Evolutionary conservation across 345 rosid genomes (phyloP).

Genomic region (Microcos paniculata): DNA sequence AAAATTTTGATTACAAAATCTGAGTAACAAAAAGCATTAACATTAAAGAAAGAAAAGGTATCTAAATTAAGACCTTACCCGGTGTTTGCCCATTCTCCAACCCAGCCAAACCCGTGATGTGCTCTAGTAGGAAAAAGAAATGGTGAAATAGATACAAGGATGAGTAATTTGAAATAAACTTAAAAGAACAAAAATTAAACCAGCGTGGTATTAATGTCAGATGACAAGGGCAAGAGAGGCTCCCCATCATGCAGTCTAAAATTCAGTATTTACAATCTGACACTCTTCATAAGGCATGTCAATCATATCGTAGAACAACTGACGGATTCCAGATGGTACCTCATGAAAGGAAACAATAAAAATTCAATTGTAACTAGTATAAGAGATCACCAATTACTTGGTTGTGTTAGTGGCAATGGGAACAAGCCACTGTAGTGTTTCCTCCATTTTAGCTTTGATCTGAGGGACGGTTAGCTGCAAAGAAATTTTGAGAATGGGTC

Average conservation of each 20-base stretch:
- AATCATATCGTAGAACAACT: too few relatives aligned
- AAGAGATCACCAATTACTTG: conserved; percentile 47
- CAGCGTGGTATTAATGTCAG: background rate
- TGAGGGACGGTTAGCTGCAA: conserved; percentile 72
- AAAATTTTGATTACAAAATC: conserved; percentile 14
- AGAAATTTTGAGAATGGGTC: background rate
- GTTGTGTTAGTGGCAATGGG: conserved; percentile 92
- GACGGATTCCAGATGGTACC: background rate
- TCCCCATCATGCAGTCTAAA: background rate
- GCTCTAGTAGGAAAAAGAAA: conserved; percentile 55
- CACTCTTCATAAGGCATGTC: too few relatives aligned
- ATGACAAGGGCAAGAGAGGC: background rate
- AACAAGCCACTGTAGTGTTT: conserved; percentile 93
- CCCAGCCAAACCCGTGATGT: conserved; percentile 99
- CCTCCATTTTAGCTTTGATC: conserved; percentile 96
- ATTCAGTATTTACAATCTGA: background rate
- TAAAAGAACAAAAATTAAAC: background rate
- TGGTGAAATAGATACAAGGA: background rate
- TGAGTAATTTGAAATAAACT: conserved; percentile 10
- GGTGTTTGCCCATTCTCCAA: conserved; percentile 98
- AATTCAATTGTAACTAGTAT: background rate
- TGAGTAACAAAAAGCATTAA: conserved; percentile 1
- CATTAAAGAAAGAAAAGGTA: conserved; percentile 7
- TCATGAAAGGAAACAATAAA: background rate
- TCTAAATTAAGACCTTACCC: conserved; percentile 53